A percentile compares a stretch with the other conserved stretches of the same genome.
Conservation (phyloP, 805 yeast species). For the Zygosaccharomyces bailii region DNA sequence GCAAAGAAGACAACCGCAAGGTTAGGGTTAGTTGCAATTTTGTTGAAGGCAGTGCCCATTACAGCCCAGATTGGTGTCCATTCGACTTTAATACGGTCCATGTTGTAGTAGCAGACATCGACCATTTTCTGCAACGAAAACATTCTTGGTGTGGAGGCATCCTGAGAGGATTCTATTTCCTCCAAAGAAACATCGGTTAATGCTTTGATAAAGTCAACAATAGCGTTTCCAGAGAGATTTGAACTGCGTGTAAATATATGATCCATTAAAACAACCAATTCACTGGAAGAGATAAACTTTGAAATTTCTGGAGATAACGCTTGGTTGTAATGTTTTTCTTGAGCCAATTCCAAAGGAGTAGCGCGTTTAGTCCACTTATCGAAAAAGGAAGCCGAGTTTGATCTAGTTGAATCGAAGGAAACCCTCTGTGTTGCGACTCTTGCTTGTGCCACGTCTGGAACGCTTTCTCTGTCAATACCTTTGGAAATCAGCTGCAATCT, state of each 20-base stretch:
- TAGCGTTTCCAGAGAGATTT: constrained; percentile 74
- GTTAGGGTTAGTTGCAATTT: constrained; percentile 77
- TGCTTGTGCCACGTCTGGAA: constrained; percentile 83
- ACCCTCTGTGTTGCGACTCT: constrained; percentile 52
- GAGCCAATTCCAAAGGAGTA: constrained; percentile 63
- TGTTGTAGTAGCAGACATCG: constrained; percentile 95
- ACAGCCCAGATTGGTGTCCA: constrained; percentile 96
- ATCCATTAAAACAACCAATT: constrained; percentile 76
- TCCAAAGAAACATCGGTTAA: constrained; percentile 82
- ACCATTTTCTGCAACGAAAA: constrained; percentile 93
- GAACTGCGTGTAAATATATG: constrained; percentile 82
- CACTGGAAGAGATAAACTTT: constrained; percentile 56
- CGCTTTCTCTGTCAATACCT: constrained; percentile 76
- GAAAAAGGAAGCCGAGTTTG: constrained; percentile 46
- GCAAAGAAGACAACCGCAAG: constrained; percentile 82
- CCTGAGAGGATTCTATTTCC: constrained; percentile 86
- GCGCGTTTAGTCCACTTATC: constrained; percentile 53
- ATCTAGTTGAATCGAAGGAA: constrained; percentile 52
- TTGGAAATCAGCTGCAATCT: constrained; percentile 82
- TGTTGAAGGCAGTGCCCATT: constrained; percentile 85
- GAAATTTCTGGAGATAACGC: constrained; percentile 58
- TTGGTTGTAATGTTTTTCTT: constrained; percentile 68
- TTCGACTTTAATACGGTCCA: constrained; percentile 92
- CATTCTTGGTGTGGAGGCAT: constrained; percentile 78
- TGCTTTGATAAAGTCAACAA: constrained; percentile 82